A percentile compares a stretch with the other conserved stretches of the same genome.
These are phyloP conservation scores for Pythium utonaiense DNA, from an alignment of 352 stramenopile genomes.

Conservation along the genomic window DNA sequence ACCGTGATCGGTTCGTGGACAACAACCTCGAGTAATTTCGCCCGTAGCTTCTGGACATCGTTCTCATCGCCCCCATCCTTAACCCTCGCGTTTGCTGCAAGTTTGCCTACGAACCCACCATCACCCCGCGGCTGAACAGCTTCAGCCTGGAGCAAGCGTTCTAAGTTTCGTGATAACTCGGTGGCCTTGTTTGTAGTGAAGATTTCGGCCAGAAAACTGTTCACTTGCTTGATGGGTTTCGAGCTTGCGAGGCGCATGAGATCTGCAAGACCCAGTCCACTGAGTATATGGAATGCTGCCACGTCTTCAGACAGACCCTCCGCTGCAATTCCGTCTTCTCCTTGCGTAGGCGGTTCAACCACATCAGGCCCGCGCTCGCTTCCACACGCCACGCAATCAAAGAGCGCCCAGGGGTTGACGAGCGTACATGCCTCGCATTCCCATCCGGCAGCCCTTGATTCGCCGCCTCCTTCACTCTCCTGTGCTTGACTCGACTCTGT, in stretches of 20 bases:
- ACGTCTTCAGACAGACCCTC: not conserved
- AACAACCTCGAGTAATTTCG: conserved; percentile 15
- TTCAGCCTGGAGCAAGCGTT: not conserved
- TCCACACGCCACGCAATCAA: conserved; percentile 48
- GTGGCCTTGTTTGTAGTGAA: not conserved
- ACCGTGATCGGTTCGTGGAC: conserved; percentile 28
- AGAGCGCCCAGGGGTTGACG: conserved; percentile 51
- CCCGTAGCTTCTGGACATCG: not conserved
- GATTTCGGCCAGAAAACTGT: conserved; percentile 8
- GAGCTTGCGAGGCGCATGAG: conserved; percentile 2
- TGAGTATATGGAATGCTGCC: conserved; percentile 4
- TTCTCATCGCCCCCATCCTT: not conserved
- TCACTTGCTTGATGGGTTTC: conserved; percentile 10
- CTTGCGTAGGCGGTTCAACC: conserved; percentile 17
- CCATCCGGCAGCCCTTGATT: conserved; percentile 32
- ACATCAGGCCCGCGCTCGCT: conserved; percentile 49
- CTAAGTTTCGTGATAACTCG: not conserved
- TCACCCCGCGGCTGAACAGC: not conserved
- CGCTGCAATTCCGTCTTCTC: not conserved
- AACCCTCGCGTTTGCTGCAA: not conserved
- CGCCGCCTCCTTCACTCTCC: not conserved
- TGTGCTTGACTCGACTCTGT: not conserved
- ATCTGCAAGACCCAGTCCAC: conserved; percentile 3
- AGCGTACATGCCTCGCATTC: conserved; percentile 63
- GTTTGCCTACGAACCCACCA: not conserved